Conservation (phyloP, 768 basidiomycete species). For the Tephrocybe sp. region DNA sequence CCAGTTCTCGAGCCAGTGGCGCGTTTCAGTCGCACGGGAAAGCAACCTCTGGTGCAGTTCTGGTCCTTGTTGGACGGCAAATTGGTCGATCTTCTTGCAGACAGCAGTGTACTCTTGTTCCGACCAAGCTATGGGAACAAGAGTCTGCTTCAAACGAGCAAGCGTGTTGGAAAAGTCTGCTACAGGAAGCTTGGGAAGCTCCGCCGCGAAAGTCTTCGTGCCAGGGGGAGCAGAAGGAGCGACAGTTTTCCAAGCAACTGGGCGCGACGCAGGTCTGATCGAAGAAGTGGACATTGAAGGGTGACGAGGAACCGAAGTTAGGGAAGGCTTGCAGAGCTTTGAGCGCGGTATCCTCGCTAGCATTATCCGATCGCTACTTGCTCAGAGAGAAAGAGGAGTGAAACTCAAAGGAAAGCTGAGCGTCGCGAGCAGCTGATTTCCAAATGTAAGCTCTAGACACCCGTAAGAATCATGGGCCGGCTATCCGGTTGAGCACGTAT, state of each 20-base stretch:
- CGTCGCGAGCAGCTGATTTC: conserved; percentile 11
- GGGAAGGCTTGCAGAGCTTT: conserved; percentile 4
- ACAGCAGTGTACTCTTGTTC: conserved; percentile 56
- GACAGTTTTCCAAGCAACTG: conserved; percentile 67
- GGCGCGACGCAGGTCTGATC: conserved; percentile 29
- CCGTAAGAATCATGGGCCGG: too few species aligned
- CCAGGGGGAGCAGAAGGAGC: conserved; percentile 58
- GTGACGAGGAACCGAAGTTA: conserved; percentile 2
- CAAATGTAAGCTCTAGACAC: too few species aligned
- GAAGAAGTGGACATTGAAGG: conserved; percentile 21
- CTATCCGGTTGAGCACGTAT: too few species aligned
- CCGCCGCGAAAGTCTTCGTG: conserved; percentile 60
- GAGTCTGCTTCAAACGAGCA: conserved; percentile 61
- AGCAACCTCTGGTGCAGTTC: conserved; percentile 68
- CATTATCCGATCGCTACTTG: conserved; percentile 13
- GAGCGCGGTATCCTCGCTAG: conserved; percentile 6
- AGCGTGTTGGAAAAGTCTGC: conserved; percentile 68
- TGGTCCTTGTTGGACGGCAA: conserved; percentile 47
- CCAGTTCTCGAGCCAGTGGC: conserved; percentile 92
- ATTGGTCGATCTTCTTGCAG: conserved; percentile 65
- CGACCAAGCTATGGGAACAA: conserved; percentile 73
- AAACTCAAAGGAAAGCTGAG: not conserved
- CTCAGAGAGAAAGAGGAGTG: not conserved
- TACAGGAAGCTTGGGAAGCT: conserved; percentile 75
- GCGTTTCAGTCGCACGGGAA: conserved; percentile 48